A percentile compares a stretch with the other conserved stretches of the same genome.
Evolutionary conservation across 352 stramenopile genomes (phyloP).

Genomic region (Phytophthora tentaculata): DNA sequence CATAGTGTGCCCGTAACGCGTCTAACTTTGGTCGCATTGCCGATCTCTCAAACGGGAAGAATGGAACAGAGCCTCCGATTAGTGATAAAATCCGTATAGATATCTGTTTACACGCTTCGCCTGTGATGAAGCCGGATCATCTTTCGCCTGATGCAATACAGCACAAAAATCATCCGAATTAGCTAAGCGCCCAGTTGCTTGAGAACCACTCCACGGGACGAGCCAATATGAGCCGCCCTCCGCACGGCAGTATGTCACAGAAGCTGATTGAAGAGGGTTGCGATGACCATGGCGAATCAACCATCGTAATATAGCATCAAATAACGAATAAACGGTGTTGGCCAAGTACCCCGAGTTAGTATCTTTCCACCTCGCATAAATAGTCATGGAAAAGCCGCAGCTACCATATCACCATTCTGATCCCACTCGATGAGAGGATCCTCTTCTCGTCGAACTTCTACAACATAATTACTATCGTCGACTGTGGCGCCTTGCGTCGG

Average conservation of each 20-base stretch:
- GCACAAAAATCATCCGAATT: constrained; percentile 1
- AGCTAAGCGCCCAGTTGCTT: not conserved
- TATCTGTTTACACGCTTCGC: constrained; percentile 11
- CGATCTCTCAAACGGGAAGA: constrained; percentile 3
- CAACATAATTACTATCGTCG: not conserved
- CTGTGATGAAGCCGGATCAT: not conserved
- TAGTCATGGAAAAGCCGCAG: constrained; percentile 1
- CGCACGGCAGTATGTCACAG: not conserved
- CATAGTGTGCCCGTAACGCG: constrained; percentile 3
- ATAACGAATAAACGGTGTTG: not conserved
- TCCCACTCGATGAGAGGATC: constrained; percentile 6
- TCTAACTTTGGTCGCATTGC: constrained; percentile 1
- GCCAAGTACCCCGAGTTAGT: not conserved
- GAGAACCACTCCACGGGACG: not conserved
- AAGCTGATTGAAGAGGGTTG: constrained; percentile 14
- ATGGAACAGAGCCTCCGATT: constrained; percentile 4
- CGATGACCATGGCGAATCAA: not conserved
- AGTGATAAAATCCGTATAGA: constrained; percentile 5
- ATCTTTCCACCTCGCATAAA: constrained; percentile 9
- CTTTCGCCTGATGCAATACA: not conserved
- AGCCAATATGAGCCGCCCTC: constrained; percentile 2
- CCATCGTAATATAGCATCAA: constrained; percentile 16
- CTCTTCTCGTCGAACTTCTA: not conserved
- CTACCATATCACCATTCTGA: constrained; percentile 18
- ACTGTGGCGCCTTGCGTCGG: not conserved